These are phyloP conservation scores for Psilocybe subaeruginosa DNA, from an alignment of 768 basidiomycete genomes.

Conservation along the genomic window DNA sequence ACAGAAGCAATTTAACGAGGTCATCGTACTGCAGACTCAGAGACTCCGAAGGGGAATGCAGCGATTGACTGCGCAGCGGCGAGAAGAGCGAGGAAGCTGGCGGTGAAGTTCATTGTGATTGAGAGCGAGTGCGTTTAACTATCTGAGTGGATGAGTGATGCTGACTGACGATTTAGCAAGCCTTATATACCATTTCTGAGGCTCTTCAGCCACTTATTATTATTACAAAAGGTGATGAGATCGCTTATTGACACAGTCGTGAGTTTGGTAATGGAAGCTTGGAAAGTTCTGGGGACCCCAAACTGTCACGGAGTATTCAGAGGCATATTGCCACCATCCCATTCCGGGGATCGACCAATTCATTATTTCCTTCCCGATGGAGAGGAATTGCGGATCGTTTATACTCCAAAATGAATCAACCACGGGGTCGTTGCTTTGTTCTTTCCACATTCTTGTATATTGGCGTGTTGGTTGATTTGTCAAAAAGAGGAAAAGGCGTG, in stretches of 20 bases:
- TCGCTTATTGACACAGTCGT: not conserved
- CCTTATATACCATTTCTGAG: not conserved
- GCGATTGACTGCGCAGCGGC: conserved; percentile 9
- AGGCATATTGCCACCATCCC: not conserved
- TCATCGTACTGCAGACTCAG: not conserved
- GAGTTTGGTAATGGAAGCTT: not conserved
- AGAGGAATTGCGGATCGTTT: too few relatives aligned
- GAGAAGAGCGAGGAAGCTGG: conserved; percentile 12
- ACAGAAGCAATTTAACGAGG: too few relatives aligned
- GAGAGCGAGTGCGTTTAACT: not conserved
- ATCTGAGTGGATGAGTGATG: conserved; percentile 7
- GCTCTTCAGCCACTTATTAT: not conserved
- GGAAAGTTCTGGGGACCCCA: not conserved
- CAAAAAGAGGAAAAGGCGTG: not conserved
- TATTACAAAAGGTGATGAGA: not conserved
- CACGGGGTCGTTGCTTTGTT: too few relatives aligned
- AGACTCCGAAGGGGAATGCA: conserved; percentile 5
- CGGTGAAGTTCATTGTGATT: conserved; percentile 7
- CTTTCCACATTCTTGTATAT: too few relatives aligned
- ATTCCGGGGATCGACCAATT: not conserved
- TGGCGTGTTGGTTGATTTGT: not conserved
- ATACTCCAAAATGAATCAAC: too few relatives aligned
- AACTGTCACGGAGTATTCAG: not conserved
- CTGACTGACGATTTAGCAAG: not conserved
- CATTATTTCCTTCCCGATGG: not conserved